Percentiles rank a stretch among this genome's conserved stretches.
Conservation (phyloP, 768 basidiomycete genomes). For the Suillus spraguei region DNA sequence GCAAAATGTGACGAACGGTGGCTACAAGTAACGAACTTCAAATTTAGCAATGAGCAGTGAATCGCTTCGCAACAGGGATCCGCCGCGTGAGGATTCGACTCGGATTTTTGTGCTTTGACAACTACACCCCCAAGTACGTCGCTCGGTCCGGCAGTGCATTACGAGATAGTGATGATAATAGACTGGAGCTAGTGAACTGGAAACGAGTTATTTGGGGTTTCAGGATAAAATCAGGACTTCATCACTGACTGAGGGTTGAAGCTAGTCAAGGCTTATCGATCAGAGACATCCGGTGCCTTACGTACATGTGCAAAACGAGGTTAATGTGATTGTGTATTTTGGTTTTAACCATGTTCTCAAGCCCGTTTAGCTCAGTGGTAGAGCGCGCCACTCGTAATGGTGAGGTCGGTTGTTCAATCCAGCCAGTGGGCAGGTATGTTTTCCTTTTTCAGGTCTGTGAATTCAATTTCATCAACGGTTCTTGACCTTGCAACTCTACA, state of each 20-base stretch:
- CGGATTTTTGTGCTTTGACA: not conserved
- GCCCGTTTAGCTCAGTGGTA: conserved; percentile 64
- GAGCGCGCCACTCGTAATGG: conserved; percentile 61
- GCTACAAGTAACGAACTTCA: not conserved
- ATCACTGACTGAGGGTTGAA: too few relatives aligned
- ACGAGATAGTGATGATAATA: too few relatives aligned
- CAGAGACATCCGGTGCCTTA: too few relatives aligned
- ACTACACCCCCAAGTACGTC: not conserved
- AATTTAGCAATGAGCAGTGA: not conserved
- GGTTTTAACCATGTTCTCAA: accelerated
- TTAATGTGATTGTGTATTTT: not conserved
- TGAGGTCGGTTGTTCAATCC: conserved; percentile 44
- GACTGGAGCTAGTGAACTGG: not conserved
- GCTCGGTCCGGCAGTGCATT: not conserved
- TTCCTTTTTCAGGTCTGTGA: not conserved
- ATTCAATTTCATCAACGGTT: too few relatives aligned
- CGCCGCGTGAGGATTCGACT: not conserved
- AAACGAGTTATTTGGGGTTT: not conserved
- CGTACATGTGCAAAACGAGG: too few relatives aligned
- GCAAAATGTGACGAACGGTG: not conserved
- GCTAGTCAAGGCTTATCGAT: too few relatives aligned
- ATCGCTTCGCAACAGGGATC: not conserved
- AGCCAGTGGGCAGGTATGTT: conserved; percentile 34
- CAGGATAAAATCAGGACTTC: not conserved
- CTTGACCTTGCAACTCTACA: not conserved